Percentiles rank a stretch among this genome's conserved stretches.
These are phyloP conservation scores for Colletotrichum lindemuthianum DNA, from an alignment of 2,329 filamentous ascomycete species.

Conservation along the genomic window DNA sequence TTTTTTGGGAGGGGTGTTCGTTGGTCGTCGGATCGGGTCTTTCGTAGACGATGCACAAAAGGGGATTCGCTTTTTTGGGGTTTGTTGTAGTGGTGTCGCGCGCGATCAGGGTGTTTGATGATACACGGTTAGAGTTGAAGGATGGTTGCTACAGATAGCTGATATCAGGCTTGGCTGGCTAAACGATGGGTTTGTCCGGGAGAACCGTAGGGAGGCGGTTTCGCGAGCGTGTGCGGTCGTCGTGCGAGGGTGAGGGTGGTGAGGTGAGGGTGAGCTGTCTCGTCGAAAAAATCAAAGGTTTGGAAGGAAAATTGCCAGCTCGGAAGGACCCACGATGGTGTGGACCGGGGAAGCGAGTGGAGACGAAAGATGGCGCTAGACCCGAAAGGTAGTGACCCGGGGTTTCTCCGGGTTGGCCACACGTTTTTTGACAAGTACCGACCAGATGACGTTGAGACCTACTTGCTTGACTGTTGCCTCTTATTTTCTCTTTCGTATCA, in stretches of 20 bases:
- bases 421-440: constrained; percentile 27
- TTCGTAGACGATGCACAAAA: constrained; percentile 34
- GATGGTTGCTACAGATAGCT: constrained; percentile 33
- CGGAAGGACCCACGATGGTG: constrained; percentile 36
- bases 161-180: constrained; percentile 34
- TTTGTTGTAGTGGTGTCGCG: constrained; percentile 24
- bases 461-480: background rate
- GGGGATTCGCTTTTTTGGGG: constrained; percentile 14
- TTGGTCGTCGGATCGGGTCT: constrained; percentile 29
- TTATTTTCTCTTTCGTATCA: background rate
- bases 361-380: constrained; percentile 8
- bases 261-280: constrained; percentile 37
- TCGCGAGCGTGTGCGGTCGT: constrained; percentile 32
- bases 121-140: constrained; percentile 23
- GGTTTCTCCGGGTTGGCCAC: constrained; percentile 34
- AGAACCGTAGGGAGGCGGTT: constrained; percentile 26
- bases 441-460: constrained; percentile 28
- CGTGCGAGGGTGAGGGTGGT: constrained; percentile 34
- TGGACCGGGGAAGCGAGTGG: constrained; percentile 35
- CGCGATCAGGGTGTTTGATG: constrained; percentile 22
- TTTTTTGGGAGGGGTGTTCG: constrained; percentile 19
- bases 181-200: constrained; percentile 37
- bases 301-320: constrained; percentile 39
- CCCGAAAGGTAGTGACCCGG: constrained; percentile 6
- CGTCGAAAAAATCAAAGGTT: constrained; percentile 39